Conservation (phyloP, 352 stramenopile species). For the Globisporangium parvum region DNA sequence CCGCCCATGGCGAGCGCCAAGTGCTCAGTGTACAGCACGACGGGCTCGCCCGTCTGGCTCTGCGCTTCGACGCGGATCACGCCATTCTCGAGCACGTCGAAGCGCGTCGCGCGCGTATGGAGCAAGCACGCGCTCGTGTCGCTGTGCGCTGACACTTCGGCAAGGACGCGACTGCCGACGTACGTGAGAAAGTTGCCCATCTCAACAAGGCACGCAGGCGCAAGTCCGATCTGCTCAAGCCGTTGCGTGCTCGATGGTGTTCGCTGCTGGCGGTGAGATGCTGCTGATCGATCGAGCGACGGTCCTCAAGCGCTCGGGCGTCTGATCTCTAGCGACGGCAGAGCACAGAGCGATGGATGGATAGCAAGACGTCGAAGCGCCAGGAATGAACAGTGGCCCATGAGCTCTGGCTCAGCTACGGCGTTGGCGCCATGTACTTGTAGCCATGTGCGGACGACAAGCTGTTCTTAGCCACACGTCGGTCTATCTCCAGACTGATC, state of each 20-base stretch:
- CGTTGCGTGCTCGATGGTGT: constrained; percentile 33
- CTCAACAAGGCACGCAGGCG: constrained; percentile 44
- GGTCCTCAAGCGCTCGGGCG: too few species aligned
- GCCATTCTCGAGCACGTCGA: constrained; percentile 39
- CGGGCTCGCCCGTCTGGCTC: constrained; percentile 13
- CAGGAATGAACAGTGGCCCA: too few species aligned
- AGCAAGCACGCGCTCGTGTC: constrained; percentile 42
- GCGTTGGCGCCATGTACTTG: too few species aligned
- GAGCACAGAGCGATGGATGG: too few species aligned
- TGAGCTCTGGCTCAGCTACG: too few species aligned
- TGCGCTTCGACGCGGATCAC: constrained; percentile 44
- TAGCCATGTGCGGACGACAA: too few species aligned
- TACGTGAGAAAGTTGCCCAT: constrained; percentile 60
- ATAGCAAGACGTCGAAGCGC: too few species aligned
- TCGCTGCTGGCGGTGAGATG: neutral
- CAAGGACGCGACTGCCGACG: constrained; percentile 36
- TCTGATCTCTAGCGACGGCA: too few species aligned
- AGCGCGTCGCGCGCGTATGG: constrained; percentile 39
- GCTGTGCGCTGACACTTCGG: constrained; percentile 37
- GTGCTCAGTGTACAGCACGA: constrained; percentile 52
- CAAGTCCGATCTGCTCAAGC: constrained; percentile 46
- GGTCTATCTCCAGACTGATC: too few species aligned
- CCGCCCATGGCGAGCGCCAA: constrained; percentile 69
- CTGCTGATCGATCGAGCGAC: neutral
- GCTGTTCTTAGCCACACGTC: too few species aligned